Base-by-base conservation (phyloP, 2,329 filamentous ascomycete species). In the Alternaria solani region DNA sequence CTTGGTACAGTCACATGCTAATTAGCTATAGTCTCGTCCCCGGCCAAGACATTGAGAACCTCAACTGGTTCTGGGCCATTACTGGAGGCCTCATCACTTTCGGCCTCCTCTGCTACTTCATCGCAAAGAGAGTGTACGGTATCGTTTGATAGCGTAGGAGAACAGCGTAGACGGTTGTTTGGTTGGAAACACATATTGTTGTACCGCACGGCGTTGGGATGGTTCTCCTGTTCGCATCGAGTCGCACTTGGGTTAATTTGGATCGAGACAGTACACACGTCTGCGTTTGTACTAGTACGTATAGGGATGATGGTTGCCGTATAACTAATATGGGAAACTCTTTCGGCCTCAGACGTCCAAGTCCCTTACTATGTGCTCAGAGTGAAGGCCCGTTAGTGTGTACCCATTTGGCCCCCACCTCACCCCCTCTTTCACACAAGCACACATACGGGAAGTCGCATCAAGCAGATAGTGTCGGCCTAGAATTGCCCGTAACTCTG, bases 31-130 rank as follows among this genome's bases (percentile, higher is more conserved):
- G 73, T 36, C 93, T 92, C 84, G 95, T 99, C 0, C 95, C 95
- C 0, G 95, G 95, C 2, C 94, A 98, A 78, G 90, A 94, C 46
- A 82, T 89, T 60, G 93, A 96, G 66, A 91, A 91, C 49, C 61
- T 81, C 51, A 78, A 72, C 20, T 84, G 82, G 83, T 85, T 85
- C 74, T 83, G 80, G 74, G 77, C 76, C 57, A 82, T 90, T 71
- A 95, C 93, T 1, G 91, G 84, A 1, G 91, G 91, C 0, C 79
- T 98, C 46, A 59, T 96, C 2, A 75, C 87, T 18, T 98, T 98
- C 79, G 95, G 93, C 0, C 74, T 94, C 28, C 85, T 84, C 5
- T 96, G 94, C 74, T 97, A 90, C 75, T 81, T 89, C 74, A 89
- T 94, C 66, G 93, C 93, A 18, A 96, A 95, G 84, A 86, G 90